phyloP scores from a whole-genome alignment of 805 yeast species.

The Lachancea sp. region DNA sequence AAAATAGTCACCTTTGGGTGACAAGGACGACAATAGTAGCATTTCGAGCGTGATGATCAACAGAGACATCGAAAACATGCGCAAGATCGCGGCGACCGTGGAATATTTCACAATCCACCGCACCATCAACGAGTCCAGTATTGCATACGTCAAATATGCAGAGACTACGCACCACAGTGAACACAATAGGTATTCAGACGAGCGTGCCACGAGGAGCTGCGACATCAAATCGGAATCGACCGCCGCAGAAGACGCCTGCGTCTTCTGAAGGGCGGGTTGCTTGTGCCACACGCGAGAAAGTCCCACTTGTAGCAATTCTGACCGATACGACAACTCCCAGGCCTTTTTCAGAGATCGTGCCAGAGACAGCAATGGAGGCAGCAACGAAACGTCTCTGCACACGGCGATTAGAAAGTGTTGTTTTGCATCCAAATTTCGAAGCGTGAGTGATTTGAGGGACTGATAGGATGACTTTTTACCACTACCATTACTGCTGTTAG shows the following conservation, averaged over 20 bases:
- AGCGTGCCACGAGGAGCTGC: conserved; percentile 50
- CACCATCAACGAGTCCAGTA: conserved; percentile 82
- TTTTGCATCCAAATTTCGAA: conserved; percentile 64
- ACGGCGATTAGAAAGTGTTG: conserved; percentile 71
- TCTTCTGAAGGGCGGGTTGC: conserved; percentile 17
- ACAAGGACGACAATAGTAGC: conserved; percentile 57
- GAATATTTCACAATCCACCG: conserved; percentile 92
- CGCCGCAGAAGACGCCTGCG: conserved; percentile 20
- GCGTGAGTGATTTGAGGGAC: conserved; percentile 52
- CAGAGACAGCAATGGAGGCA: conserved; percentile 57
- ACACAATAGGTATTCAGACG: conserved; percentile 73
- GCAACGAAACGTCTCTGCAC: conserved; percentile 71
- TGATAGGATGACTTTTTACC: conserved; percentile 16
- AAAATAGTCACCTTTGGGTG: conserved; percentile 65
- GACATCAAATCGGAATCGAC: conserved; percentile 14
- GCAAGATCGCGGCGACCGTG: conserved; percentile 77
- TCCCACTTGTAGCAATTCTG: conserved; percentile 11
- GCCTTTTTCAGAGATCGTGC: conserved; percentile 36
- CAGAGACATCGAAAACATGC: conserved; percentile 79
- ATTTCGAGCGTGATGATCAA: conserved; percentile 66
- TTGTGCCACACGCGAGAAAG: conserved; percentile 19
- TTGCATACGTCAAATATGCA: conserved; percentile 74
- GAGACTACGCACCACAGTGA: conserved; percentile 93
- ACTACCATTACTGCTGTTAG: no score
- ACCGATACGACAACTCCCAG: conserved; percentile 18